These are phyloP conservation scores for Angophora floribunda DNA, from an alignment of 345 rosid genomes.

Conservation along the genomic window DNA sequence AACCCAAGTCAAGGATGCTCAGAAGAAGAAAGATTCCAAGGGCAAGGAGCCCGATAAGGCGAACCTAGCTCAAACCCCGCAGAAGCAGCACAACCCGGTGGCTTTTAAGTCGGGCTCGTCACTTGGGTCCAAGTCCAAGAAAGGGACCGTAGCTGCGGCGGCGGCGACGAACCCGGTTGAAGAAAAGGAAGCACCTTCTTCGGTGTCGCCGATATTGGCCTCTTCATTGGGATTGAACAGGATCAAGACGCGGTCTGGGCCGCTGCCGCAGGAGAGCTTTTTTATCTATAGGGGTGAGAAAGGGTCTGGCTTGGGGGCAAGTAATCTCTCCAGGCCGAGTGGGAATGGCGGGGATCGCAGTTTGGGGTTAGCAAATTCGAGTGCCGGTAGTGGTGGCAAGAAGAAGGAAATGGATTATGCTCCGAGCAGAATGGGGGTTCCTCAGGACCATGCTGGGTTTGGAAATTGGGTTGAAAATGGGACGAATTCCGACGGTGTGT, in stretches of 20 bases:
- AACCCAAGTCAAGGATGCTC: conserved; percentile 47
- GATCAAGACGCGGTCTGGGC: conserved; percentile 97
- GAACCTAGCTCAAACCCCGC: conserved; percentile 12
- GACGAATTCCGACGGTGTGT: conserved; percentile 26
- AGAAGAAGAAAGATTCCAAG: conserved; percentile 52
- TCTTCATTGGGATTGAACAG: conserved; percentile 88
- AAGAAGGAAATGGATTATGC: conserved; percentile 38
- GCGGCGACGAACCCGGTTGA: conserved; percentile 5
- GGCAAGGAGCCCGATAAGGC: conserved; percentile 26
- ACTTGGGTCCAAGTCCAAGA: conserved; percentile 25
- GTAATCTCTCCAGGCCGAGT: conserved; percentile 67
- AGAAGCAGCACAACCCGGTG: background rate
- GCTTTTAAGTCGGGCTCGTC: background rate
- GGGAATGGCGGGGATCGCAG: conserved; percentile 18
- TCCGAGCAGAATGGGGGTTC: conserved; percentile 30
- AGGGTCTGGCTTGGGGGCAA: conserved; percentile 43
- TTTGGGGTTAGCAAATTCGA: conserved; percentile 6
- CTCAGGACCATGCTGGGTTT: conserved; percentile 12
- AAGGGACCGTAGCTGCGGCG: background rate
- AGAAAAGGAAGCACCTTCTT: conserved; percentile 28
- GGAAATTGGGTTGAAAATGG: conserved; percentile 21
- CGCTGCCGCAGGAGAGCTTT: conserved; percentile 82
- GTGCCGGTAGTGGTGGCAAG: conserved; percentile 21
- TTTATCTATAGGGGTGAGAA: conserved; percentile 60
- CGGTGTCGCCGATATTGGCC: conserved; percentile 80